These are phyloP conservation scores for Tuber indicum DNA, from an alignment of 495 filamentous ascomycete species.

Conservation along the genomic window DNA sequence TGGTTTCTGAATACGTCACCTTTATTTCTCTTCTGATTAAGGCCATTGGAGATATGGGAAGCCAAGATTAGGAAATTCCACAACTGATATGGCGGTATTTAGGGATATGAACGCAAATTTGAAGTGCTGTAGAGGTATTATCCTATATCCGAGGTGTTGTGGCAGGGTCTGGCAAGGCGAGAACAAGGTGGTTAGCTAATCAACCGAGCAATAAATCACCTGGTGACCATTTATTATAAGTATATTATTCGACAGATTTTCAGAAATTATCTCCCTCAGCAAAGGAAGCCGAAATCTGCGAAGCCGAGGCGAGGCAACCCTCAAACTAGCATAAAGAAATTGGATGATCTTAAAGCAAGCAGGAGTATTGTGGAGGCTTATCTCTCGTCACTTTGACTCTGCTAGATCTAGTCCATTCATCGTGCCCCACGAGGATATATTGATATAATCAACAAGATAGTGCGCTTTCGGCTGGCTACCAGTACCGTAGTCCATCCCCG, in stretches of 20 bases:
- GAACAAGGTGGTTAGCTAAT: background rate
- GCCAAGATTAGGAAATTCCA: background rate
- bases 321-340: background rate
- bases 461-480: background rate
- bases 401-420: background rate
- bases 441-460: background rate
- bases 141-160: background rate
- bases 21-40: background rate
- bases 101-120: background rate
- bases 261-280: background rate
- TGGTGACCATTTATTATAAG: background rate
- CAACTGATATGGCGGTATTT: background rate
- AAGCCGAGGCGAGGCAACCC: background rate
- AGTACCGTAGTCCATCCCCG: background rate
- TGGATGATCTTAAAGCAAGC: background rate
- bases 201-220: background rate
- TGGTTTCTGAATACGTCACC: background rate
- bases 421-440: background rate
- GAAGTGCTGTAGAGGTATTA: background rate
- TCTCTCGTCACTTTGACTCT: background rate
- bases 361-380: background rate
- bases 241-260: background rate
- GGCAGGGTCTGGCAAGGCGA: background rate
- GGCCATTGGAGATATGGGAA: background rate
- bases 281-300: background rate